phyloP scores from a whole-genome alignment of 805 yeast species.

The Helenozyma rhizophorensis region DNA sequence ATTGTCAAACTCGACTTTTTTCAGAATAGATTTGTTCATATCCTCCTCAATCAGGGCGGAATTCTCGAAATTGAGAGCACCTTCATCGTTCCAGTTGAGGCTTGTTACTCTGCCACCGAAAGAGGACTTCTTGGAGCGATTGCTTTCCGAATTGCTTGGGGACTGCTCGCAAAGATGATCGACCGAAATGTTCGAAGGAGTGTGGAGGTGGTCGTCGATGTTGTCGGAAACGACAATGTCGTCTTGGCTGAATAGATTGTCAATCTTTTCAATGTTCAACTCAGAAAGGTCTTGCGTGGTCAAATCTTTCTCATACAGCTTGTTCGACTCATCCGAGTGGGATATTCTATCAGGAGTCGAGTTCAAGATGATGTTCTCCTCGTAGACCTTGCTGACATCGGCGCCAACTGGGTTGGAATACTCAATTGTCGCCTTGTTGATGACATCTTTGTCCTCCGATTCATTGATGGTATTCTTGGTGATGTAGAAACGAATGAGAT shows the following conservation, averaged over 20 bases:
- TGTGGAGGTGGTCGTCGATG: conserved; percentile 1
- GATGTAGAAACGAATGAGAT: conserved; percentile 43
- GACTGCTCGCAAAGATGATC: conserved; percentile 7
- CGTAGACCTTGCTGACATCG: not conserved
- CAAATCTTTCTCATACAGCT: conserved; percentile 10
- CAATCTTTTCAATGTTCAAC: conserved; percentile 34
- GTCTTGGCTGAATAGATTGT: conserved; percentile 30
- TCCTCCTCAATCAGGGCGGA: conserved; percentile 16
- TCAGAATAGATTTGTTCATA: conserved; percentile 1
- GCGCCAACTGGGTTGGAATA: conserved; percentile 1
- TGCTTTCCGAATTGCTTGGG: not conserved
- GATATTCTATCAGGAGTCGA: not conserved
- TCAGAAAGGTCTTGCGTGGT: conserved; percentile 37
- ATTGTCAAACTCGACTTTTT: conserved; percentile 1
- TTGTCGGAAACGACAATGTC: conserved; percentile 5
- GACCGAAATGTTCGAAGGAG: conserved; percentile 13
- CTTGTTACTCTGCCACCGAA: conserved; percentile 26
- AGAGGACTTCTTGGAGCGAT: conserved; percentile 10
- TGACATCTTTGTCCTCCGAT: conserved; percentile 5
- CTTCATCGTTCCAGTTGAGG: conserved; percentile 41
- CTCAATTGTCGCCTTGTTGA: conserved; percentile 6
- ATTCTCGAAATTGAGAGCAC: conserved; percentile 25
- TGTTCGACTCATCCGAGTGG: not conserved
- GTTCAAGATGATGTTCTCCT: not conserved
- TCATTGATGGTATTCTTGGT: conserved; percentile 6